A percentile compares a stretch with the other conserved stretches of the same genome.
Conservation (phyloP, 2,329 filamentous ascomycete genomes). For the Diaporthe ampelina region DNA sequence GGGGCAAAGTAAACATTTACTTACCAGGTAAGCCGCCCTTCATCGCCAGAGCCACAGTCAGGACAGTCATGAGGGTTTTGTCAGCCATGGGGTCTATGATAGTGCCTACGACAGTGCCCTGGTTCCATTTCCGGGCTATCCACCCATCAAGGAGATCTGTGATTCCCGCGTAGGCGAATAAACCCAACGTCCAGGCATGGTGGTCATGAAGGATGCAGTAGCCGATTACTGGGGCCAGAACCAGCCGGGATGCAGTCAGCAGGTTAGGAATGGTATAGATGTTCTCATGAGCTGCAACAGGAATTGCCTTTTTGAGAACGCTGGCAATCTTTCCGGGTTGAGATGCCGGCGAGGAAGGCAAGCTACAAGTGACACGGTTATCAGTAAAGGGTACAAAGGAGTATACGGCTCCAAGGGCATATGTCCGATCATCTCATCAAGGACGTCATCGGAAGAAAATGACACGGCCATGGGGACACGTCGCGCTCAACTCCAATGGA, state of each 20-base stretch:
- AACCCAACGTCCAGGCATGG: conserved; percentile 80
- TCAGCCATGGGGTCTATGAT: conserved; percentile 98
- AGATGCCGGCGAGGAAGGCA: conserved; percentile 26
- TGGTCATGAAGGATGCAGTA: conserved; percentile 90
- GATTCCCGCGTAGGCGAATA: conserved; percentile 94
- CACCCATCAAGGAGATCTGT: conserved; percentile 95
- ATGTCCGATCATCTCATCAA: not conserved
- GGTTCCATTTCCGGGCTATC: conserved; percentile 89
- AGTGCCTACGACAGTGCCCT: conserved; percentile 93
- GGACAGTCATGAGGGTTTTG: conserved; percentile 93
- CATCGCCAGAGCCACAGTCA: conserved; percentile 86
- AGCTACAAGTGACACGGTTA: conserved; percentile 23
- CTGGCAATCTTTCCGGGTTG: conserved; percentile 34
- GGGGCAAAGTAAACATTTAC: conserved; percentile 48
- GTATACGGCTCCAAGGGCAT: not conserved
- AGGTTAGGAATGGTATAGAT: conserved; percentile 98
- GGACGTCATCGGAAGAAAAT: not conserved
- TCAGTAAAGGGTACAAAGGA: conserved; percentile 26
- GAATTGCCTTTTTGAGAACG: conserved; percentile 39
- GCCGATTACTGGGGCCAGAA: conserved; percentile 86
- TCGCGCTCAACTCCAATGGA: not conserved
- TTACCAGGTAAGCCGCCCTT: conserved; percentile 85
- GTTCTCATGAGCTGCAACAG: conserved; percentile 76
- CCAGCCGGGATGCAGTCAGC: conserved; percentile 87
- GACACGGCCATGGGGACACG: not conserved